These are phyloP conservation scores for Botrytis medusae DNA, from an alignment of 2,329 filamentous ascomycete species.

Conservation along the genomic window DNA sequence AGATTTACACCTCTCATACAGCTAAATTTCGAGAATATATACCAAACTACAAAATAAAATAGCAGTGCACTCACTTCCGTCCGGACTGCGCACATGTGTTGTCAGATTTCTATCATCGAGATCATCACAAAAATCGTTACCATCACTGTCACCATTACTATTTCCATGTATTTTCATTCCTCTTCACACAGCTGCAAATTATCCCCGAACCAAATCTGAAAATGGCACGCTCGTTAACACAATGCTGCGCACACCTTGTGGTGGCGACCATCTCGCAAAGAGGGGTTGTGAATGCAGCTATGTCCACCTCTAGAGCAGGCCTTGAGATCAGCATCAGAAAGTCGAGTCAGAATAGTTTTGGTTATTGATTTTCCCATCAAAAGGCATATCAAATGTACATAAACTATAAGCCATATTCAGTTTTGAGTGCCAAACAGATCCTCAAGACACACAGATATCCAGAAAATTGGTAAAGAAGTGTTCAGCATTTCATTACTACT, in stretches of 20 bases:
- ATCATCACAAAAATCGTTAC: not conserved
- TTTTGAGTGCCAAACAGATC: not conserved
- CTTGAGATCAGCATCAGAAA: not conserved
- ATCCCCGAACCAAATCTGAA: not conserved
- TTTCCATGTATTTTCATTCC: no score
- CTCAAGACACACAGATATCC: no score
- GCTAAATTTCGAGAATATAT: not conserved
- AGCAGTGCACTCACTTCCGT: not conserved
- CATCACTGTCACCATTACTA: not conserved
- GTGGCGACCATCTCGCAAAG: no score
- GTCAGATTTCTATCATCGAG: not conserved
- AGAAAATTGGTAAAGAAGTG: not conserved
- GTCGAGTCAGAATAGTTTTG: no score
- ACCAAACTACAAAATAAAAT: not conserved
- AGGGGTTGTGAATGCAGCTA: no score
- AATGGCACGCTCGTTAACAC: not conserved
- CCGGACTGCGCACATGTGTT: not conserved
- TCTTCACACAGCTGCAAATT: not conserved
- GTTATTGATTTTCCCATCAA: no score
- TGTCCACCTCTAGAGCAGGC: no score
- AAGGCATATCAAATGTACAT: not conserved
- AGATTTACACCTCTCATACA: not conserved
- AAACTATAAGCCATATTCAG: not conserved
- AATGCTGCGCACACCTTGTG: no score
- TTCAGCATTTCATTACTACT: rapidly evolving